phyloP scores from a whole-genome alignment of 106 monocot genomes.

The Hemerocallis citrina region DNA sequence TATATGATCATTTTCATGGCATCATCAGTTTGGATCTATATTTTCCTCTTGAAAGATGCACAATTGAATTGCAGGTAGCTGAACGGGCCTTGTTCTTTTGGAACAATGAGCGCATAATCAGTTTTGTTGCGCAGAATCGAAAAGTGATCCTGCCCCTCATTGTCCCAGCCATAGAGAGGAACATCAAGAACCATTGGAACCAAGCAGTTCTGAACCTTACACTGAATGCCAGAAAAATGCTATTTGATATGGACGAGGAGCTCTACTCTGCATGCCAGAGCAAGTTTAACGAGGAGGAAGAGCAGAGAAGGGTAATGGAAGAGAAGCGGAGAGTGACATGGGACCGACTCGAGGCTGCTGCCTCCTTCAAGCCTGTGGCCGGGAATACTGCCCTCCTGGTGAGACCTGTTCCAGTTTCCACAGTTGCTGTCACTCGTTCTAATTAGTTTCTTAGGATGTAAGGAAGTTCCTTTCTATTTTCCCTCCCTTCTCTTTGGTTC shows the following conservation, averaged over 20 bases:
- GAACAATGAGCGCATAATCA: slow-evolving; percentile 82
- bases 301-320: slow-evolving; percentile 14
- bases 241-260: slow-evolving; percentile 85
- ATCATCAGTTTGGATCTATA: background rate
- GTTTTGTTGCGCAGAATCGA: slow-evolving; percentile 65
- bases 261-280: slow-evolving; percentile 43
- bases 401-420: slow-evolving; percentile 14
- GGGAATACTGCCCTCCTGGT: slow-evolving; percentile 86
- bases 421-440: slow-evolving; percentile 12
- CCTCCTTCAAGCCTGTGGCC: slow-evolving; percentile 58
- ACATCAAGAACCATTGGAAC: slow-evolving; percentile 65
- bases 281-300: slow-evolving; percentile 64
- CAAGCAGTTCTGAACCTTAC: slow-evolving; percentile 71
- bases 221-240: slow-evolving; percentile 63
- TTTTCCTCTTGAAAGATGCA: background rate
- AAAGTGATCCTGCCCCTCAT: slow-evolving; percentile 65
- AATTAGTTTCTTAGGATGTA: background rate
- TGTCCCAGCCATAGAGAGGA: slow-evolving; percentile 62
- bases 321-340: slow-evolving; percentile 53
- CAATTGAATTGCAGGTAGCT: slow-evolving; percentile 58
- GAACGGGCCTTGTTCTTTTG: slow-evolving; percentile 81
- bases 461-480: background rate
- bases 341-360: slow-evolving; percentile 59
- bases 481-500: background rate
- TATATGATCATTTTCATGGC: too few relatives aligned